Evolutionary conservation across 2,329 filamentous ascomycete species (phyloP).

Genomic region (Dactylonectria macrodidyma): DNA sequence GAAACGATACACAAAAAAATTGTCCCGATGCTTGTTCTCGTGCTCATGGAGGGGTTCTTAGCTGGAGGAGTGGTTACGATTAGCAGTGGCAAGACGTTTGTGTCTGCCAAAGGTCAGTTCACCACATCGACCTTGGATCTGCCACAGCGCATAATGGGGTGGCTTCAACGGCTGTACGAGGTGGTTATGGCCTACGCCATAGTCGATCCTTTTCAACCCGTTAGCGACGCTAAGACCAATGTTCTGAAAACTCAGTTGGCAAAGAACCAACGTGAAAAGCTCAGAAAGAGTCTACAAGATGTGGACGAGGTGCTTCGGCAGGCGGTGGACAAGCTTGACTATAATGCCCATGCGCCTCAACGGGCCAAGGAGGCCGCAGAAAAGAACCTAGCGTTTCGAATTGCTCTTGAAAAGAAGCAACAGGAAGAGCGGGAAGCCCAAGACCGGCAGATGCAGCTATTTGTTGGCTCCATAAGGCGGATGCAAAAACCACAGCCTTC

Average conservation of each 20-base stretch:
- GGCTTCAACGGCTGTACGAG: constrained; percentile 36
- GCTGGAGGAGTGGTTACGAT: constrained; percentile 27
- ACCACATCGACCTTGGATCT: constrained; percentile 36
- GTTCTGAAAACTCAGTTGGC: background rate
- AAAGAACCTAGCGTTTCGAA: constrained; percentile 19
- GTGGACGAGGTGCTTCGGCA: constrained; percentile 22
- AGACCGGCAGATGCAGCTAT: constrained; percentile 39
- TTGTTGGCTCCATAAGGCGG: constrained; percentile 25
- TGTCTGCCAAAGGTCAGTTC: constrained; percentile 35
- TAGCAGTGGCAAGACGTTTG: background rate
- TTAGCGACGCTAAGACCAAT: background rate
- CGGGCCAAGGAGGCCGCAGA: constrained; percentile 17
- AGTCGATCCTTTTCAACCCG: constrained; percentile 20
- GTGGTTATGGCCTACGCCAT: constrained; percentile 30
- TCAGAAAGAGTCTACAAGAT: constrained; percentile 5
- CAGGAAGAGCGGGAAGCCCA: constrained; percentile 9
- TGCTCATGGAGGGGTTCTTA: constrained; percentile 41
- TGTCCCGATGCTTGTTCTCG: constrained; percentile 46
- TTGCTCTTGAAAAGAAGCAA: constrained; percentile 1
- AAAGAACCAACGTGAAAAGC: constrained; percentile 17
- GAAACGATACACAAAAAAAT: constrained; percentile 36
- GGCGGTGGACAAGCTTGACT: constrained; percentile 28
- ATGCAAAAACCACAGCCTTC: constrained; percentile 8
- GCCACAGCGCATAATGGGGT: constrained; percentile 34
- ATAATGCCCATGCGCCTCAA: constrained; percentile 15